Conservation (phyloP, 805 yeast genomes). For the Priceomyces haplophilus region DNA sequence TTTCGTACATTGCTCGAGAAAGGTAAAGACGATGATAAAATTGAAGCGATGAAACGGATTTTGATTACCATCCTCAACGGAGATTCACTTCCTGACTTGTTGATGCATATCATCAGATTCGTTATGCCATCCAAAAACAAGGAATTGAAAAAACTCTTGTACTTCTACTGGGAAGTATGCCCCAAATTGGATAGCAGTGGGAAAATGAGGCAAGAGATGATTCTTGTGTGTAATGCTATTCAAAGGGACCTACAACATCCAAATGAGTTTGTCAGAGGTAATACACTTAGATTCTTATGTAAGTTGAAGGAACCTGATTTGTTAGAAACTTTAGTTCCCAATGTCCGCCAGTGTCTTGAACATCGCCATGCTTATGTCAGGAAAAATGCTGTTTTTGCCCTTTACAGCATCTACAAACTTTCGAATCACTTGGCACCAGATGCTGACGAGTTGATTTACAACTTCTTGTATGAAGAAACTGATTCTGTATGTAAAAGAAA, state of each 20-base stretch:
- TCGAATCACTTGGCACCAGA: slow-evolving; percentile 90
- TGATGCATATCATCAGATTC: slow-evolving; percentile 95
- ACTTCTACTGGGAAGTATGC: slow-evolving; percentile 97
- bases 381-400: slow-evolving; percentile 92
- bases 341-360: slow-evolving; percentile 84
- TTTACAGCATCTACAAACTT: slow-evolving; percentile 74
- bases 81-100: slow-evolving; percentile 84
- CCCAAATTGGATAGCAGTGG: slow-evolving; percentile 87
- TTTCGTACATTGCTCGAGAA: slow-evolving; percentile 78
- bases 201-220: slow-evolving; percentile 96
- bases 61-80: slow-evolving; percentile 87
- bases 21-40: slow-evolving; percentile 83
- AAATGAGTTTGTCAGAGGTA: slow-evolving; percentile 94
- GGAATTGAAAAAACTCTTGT: slow-evolving; percentile 85
- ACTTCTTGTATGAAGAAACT: slow-evolving; percentile 74
- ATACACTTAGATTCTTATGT: slow-evolving; percentile 85
- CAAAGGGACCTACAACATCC: slow-evolving; percentile 98
- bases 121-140: slow-evolving; percentile 95
- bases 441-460: slow-evolving; percentile 79
- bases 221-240: slow-evolving; percentile 95
- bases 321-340: slow-evolving; percentile 91
- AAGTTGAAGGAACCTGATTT: slow-evolving; percentile 91
- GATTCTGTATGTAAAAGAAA: slow-evolving; percentile 95
- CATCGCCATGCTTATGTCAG: slow-evolving; percentile 98
- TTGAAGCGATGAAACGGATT: slow-evolving; percentile 85